A percentile compares a stretch with the other conserved stretches of the same genome.
Conservation (phyloP, 106 monocot genomes). For the Ottelia alismoides region DNA sequence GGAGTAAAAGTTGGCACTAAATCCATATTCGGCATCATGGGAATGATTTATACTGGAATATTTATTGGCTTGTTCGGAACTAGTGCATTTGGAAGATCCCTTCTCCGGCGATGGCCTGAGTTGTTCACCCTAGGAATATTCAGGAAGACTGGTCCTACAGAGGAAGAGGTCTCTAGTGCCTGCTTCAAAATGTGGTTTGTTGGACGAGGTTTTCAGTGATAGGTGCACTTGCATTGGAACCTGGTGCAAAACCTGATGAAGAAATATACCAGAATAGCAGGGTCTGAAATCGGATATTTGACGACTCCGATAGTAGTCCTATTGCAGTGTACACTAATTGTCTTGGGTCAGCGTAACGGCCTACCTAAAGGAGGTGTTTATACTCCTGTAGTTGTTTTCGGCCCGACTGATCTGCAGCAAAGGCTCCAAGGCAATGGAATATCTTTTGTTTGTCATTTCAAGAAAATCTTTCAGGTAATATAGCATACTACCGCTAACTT, state of each 20-base stretch:
- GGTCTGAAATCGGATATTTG: slow-evolving; percentile 77
- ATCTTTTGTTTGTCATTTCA: slow-evolving; percentile 69
- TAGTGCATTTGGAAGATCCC: slow-evolving; percentile 46
- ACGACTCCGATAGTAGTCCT: slow-evolving; percentile 82
- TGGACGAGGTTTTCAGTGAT: slow-evolving; percentile 63
- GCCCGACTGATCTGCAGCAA: slow-evolving; percentile 57
- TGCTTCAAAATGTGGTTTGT: slow-evolving; percentile 98
- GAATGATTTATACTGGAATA: slow-evolving; percentile 41
- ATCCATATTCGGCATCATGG: slow-evolving; percentile 33
- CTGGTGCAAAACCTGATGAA: slow-evolving; percentile 65
- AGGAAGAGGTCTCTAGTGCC: slow-evolving; percentile 73
- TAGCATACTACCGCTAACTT: no score
- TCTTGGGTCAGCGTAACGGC: slow-evolving; percentile 41
- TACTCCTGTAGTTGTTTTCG: slow-evolving; percentile 74
- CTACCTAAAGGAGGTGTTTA: slow-evolving; percentile 74
- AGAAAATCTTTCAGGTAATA: slow-evolving; percentile 28
- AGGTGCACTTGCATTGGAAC: slow-evolving; percentile 9
- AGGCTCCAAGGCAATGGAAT: slow-evolving; percentile 77
- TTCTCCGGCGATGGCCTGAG: slow-evolving; percentile 69
- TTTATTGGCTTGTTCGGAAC: slow-evolving; percentile 60
- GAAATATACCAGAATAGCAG: slow-evolving; percentile 78
- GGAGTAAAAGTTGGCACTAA: slow-evolving; percentile 70
- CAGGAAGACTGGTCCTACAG: slow-evolving; percentile 75
- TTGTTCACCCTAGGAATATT: slow-evolving; percentile 69
- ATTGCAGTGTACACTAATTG: slow-evolving; percentile 66